Percentiles rank a stretch among this genome's conserved stretches.
Conservation (phyloP, 768 basidiomycete species). For the Panellus pusillus region DNA sequence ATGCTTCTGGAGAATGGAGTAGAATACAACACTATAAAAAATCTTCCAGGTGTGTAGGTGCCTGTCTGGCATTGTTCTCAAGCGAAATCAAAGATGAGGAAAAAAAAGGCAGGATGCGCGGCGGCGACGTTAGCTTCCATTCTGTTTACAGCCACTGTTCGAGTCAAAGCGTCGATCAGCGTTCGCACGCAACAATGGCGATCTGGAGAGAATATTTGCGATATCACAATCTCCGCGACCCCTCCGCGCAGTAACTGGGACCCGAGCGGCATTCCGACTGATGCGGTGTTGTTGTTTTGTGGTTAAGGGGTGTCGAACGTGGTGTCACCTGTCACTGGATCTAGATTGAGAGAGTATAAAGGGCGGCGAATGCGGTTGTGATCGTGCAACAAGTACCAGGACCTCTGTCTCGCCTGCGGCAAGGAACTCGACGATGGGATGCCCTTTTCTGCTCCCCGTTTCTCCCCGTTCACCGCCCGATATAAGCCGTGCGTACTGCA, state of each 20-base stretch:
- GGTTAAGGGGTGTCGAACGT: no score
- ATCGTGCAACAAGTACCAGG: no score
- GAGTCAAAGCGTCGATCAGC: constrained; percentile 16
- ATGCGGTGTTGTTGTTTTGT: no score
- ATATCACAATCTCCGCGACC: not conserved
- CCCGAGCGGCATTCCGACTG: no score
- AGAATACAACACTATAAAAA: constrained; percentile 2
- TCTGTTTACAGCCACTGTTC: constrained; percentile 4
- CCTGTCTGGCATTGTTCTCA: no score
- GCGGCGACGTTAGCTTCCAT: no score
- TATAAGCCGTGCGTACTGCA: constrained; percentile 66
- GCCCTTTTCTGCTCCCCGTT: constrained; percentile 27
- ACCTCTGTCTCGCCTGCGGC: constrained; percentile 74
- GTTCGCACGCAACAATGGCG: constrained; percentile 15
- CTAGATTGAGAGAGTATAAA: no score
- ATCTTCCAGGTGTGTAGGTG: not conserved
- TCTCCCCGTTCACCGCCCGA: constrained; percentile 19
- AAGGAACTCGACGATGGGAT: constrained; percentile 65
- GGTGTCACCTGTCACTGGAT: no score
- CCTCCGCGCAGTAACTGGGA: no score
- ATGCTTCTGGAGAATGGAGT: constrained; percentile 17
- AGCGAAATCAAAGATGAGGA: no score
- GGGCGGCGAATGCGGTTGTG: no score
- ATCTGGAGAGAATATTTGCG: not conserved
- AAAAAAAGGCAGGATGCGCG: not conserved